These are phyloP conservation scores for Geoglossum glabrum DNA, from an alignment of 495 filamentous ascomycete genomes.

Conservation along the genomic window DNA sequence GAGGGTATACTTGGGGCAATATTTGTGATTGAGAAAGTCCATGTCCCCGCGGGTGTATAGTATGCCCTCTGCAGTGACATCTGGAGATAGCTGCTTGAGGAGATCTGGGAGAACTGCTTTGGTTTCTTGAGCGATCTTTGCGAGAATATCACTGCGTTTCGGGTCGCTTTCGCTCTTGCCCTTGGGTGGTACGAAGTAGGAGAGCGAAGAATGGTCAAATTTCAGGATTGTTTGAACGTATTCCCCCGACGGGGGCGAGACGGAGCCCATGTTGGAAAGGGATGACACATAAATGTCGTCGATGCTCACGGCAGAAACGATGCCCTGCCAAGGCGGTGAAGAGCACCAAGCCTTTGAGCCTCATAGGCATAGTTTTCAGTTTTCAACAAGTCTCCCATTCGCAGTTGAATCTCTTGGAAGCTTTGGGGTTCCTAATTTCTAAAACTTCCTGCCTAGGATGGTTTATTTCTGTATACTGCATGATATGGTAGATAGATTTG, in stretches of 20 bases:
- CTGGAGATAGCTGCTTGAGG: background rate
- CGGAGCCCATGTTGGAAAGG: background rate
- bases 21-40: background rate
- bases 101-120: background rate
- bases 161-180: background rate
- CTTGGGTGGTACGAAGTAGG: background rate
- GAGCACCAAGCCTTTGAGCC: background rate
- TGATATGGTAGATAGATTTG: background rate
- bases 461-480: too few relatives aligned
- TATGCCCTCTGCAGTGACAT: background rate
- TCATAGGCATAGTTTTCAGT: background rate
- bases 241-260: background rate
- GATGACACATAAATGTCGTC: too few relatives aligned
- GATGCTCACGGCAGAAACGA: too few relatives aligned
- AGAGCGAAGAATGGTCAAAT: background rate
- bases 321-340: background rate
- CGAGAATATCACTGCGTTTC: background rate
- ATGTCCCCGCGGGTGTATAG: background rate
- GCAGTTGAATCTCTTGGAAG: too few relatives aligned
- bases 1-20: background rate
- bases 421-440: too few relatives aligned
- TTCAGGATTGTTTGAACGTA: background rate
- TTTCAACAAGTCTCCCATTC: too few relatives aligned
- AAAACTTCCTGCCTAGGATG: too few relatives aligned
- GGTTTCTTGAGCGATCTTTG: background rate